phyloP scores from a whole-genome alignment of 1,284 basidiomycete genomes.

The Naganishia sp. region DNA sequence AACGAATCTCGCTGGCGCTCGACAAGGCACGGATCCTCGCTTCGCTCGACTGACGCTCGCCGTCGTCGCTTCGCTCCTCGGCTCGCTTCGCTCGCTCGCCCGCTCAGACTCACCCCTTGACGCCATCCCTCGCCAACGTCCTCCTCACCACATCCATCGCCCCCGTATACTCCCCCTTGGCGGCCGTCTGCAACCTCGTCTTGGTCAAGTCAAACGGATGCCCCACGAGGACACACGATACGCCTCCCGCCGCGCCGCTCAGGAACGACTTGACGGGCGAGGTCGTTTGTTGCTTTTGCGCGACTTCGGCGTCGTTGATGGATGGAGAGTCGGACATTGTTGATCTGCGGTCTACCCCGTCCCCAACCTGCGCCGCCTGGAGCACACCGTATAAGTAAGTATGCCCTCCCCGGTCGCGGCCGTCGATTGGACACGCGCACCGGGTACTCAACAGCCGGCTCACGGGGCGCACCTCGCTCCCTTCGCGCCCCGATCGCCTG shows the following conservation, averaged over 20 bases:
- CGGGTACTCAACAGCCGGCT: no score
- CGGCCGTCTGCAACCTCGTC: conserved; percentile 91
- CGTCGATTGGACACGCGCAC: no score
- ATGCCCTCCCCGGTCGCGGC: no score
- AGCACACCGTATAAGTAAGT: no score
- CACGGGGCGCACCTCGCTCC: no score
- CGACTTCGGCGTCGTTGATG: conserved; percentile 8
- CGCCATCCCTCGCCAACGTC: conserved; percentile 83
- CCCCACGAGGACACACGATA: conserved; percentile 83
- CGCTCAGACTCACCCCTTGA: conserved; percentile 67
- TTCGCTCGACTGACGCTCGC: neutral
- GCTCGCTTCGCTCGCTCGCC: neutral
- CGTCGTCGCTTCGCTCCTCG: neutral
- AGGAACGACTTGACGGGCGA: conserved; percentile 74
- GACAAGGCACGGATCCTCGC: conserved; percentile 1
- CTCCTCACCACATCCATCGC: conserved; percentile 91
- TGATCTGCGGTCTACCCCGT: neutral
- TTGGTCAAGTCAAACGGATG: conserved; percentile 98
- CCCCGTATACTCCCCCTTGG: conserved; percentile 85
- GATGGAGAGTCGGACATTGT: conserved; percentile 26
- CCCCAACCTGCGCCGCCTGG: no score
- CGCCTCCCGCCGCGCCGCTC: conserved; percentile 88
- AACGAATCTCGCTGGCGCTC: no score
- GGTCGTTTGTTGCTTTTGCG: conserved; percentile 16
- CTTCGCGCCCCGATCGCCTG: no score